A percentile compares a stretch with the other conserved stretches of the same genome.
Evolutionary conservation across 1,139 yeast species (phyloP).

Genomic region (Candida sp.): DNA sequence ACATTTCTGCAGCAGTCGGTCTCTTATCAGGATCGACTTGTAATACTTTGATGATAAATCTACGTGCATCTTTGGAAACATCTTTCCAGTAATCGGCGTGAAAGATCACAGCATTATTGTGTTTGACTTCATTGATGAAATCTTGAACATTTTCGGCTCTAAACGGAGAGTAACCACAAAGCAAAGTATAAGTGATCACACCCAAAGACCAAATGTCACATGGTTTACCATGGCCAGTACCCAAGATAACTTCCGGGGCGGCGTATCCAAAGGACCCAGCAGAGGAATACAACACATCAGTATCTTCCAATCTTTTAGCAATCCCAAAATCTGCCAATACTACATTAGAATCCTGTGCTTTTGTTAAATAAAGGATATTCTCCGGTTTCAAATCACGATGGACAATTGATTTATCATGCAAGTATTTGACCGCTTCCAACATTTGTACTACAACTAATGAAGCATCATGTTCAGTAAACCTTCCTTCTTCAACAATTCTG

Average conservation of each 20-base stretch:
- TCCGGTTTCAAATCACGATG: slow-evolving; percentile 94
- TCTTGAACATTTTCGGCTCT: slow-evolving; percentile 80
- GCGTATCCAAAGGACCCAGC: slow-evolving; percentile 96
- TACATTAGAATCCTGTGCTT: slow-evolving; percentile 54
- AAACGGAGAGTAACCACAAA: slow-evolving; percentile 94
- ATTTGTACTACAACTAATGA: slow-evolving; percentile 65
- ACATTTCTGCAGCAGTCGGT: slow-evolving; percentile 62
- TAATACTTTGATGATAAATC: slow-evolving; percentile 66
- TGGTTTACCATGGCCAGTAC: slow-evolving; percentile 84
- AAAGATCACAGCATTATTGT: slow-evolving; percentile 72
- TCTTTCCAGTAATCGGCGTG: slow-evolving; percentile 86
- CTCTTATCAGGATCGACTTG: slow-evolving; percentile 62
- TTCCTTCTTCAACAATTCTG: slow-evolving; percentile 70
- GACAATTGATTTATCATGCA: slow-evolving; percentile 73
- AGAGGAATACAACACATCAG: slow-evolving; percentile 67
- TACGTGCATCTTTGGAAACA: slow-evolving; percentile 71
- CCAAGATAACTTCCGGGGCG: slow-evolving; percentile 83
- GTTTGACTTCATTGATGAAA: slow-evolving; percentile 71
- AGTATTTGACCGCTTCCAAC: slow-evolving; percentile 68
- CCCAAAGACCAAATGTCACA: slow-evolving; percentile 95
- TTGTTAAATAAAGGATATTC: slow-evolving; percentile 65
- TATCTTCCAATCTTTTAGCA: slow-evolving; percentile 64
- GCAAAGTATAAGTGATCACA: slow-evolving; percentile 82
- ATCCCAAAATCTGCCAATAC: slow-evolving; percentile 94
- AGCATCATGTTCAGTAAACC: slow-evolving; percentile 85